Percentiles rank a stretch among this genome's conserved stretches.
Evolutionary conservation across 2,329 filamentous ascomycete species (phyloP).

Genomic region (Botrytis deweyae): DNA sequence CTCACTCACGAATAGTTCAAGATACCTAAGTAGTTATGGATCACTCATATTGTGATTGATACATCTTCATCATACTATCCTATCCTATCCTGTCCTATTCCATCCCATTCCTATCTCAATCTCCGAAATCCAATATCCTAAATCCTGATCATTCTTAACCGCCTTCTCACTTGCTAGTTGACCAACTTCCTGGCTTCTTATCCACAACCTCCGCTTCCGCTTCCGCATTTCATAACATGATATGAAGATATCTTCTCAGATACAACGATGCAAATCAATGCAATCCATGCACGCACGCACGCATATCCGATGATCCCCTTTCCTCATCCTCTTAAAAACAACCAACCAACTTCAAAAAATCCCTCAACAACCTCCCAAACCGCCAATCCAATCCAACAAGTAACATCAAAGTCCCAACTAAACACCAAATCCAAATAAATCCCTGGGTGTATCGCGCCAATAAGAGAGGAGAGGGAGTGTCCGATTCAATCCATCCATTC

Average conservation of each 20-base stretch:
- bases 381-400: background rate
- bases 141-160: background rate
- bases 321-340: background rate
- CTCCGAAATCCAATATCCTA: background rate
- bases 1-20: background rate
- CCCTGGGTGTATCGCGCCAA: background rate
- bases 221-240: background rate
- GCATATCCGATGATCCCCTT: too few relatives aligned
- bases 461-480: constrained; percentile 1
- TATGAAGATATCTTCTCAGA: background rate
- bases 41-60: background rate
- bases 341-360: background rate
- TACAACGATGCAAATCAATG: background rate
- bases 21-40: background rate
- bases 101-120: background rate
- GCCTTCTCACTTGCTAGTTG: background rate
- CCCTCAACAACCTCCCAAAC: background rate
- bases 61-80: background rate
- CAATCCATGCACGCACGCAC: background rate
- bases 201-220: background rate
- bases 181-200: background rate
- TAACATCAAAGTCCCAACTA: background rate
- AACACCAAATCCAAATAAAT: background rate
- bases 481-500: background rate
- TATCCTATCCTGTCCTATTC: background rate